Evolutionary conservation across 2,329 filamentous ascomycete species (phyloP), one percentile per base, ranked within the genome.

Genomic region (Penicillium capsulatum): DNA sequence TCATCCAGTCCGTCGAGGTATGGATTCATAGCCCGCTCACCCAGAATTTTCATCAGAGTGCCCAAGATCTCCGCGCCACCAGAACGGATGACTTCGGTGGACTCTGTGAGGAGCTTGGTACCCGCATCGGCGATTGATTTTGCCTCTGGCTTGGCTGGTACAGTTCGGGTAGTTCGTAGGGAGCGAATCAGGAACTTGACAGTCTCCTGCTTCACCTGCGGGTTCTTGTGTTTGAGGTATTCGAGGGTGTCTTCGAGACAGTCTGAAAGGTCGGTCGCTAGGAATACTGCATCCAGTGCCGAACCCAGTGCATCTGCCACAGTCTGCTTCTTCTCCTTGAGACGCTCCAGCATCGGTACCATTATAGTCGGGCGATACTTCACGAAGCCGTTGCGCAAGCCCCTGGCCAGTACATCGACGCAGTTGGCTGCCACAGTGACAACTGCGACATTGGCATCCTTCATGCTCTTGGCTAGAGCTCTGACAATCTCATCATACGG

Each of bases 21-120:
- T 7, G 87, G 84, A 30, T 85, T 88, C 92, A 98, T 98, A 36
- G 86, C 86, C 41, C 92, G 81, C 65, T 98, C 94, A 29, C 92
- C 91, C 70, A 97, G 86, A 39, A 98, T 97, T 70, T 97, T 98
- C 92, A 96, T 97, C 34, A 98, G 67, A 0, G 90, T 95, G 48
- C 94, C 92, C 3, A 98, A 72, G 22, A 92, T 82, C 64, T 98
- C 92, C 10, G 90, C 90, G 63, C 90, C 92, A 19, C 88, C 89
- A 34, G 91, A 84, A 66, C 92, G 81, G 43, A 94, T 79, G 3
- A 77, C 83, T 54, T 94, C 90, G 52, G 83, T 90, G 0, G 87
- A 91, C 61, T 98, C 92, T 0, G 90, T 83, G 11, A 98, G 74
- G 6, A 97, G 72, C 65, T 95, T 97, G 58, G 91, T 96, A 17